Percentiles rank a stretch among this genome's conserved stretches.
phyloP scores from a whole-genome alignment of 2,329 filamentous ascomycete genomes.

The Rhynchosporium agropyri region DNA sequence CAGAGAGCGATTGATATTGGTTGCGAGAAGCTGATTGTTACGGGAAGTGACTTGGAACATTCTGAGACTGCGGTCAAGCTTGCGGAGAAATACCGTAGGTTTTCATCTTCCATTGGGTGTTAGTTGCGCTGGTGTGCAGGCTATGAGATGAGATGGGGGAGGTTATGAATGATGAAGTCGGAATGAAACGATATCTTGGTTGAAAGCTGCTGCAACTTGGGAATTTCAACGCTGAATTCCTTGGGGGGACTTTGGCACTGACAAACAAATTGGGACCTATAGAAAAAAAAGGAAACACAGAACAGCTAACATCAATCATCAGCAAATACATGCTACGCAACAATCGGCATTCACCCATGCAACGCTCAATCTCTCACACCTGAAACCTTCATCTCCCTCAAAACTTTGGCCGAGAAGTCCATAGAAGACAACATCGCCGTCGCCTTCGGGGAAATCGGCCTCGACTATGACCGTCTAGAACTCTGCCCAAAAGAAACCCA shows the following conservation, averaged over 20 bases:
- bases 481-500: conserved; percentile 80
- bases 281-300: not conserved
- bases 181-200: not conserved
- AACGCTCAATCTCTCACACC: conserved; percentile 76
- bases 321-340: conserved; percentile 71
- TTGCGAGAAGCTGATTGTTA: conserved; percentile 89
- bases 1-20: conserved; percentile 75
- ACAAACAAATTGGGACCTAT: too few species aligned
- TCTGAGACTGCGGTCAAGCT: conserved; percentile 75
- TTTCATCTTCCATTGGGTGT: conserved; percentile 3
- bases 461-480: conserved; percentile 92
- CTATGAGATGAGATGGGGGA: not conserved
- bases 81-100: conserved; percentile 72
- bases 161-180: not conserved
- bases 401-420: conserved; percentile 53
- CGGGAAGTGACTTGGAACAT: conserved; percentile 82
- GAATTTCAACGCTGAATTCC: too few species aligned
- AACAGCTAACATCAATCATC: not conserved
- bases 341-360: conserved; percentile 93
- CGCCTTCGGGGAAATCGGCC: conserved; percentile 92
- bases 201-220: not conserved
- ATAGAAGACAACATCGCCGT: conserved; percentile 47
- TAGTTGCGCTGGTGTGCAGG: too few species aligned
- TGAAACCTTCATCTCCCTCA: conserved; percentile 63
- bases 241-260: not conserved